Conservation (phyloP, 352 stramenopile genomes). For the Phytophthora ramorum region DNA sequence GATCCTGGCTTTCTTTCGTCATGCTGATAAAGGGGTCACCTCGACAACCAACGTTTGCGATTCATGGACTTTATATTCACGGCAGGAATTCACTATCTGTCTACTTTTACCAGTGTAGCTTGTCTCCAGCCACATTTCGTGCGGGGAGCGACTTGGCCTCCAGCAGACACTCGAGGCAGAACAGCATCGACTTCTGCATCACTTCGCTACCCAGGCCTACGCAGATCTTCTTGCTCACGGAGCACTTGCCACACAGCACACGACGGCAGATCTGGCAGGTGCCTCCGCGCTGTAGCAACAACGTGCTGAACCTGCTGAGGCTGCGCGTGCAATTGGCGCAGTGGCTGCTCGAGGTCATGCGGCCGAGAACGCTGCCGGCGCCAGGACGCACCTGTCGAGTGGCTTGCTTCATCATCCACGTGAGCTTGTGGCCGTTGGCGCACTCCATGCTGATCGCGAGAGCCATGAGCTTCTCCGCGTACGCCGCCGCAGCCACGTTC, state of each 20-base stretch:
- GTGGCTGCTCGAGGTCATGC: conserved; percentile 27
- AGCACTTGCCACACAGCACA: conserved; percentile 47
- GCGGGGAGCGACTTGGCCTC: conserved; percentile 48
- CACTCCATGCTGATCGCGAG: conserved; percentile 46
- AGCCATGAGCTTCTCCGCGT: conserved; percentile 40
- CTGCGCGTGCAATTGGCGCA: conserved; percentile 44
- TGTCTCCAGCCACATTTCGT: conserved; percentile 32
- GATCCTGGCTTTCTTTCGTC: neutral
- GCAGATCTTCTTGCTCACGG: conserved; percentile 49
- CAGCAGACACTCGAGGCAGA: conserved; percentile 52
- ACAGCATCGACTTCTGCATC: conserved; percentile 41
- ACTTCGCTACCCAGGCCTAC: conserved; percentile 34
- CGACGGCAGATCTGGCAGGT: conserved; percentile 47
- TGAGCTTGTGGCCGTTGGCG: conserved; percentile 48
- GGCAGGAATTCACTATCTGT: conserved; percentile 24
- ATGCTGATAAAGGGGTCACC: neutral
- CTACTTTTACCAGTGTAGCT: conserved; percentile 41
- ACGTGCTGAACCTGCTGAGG: conserved; percentile 41
- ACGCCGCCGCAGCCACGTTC: conserved; percentile 31
- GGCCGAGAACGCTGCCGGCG: conserved; percentile 17
- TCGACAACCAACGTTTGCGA: neutral
- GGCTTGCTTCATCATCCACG: conserved; percentile 45
- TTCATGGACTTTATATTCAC: conserved; percentile 17
- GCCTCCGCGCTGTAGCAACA: conserved; percentile 35
- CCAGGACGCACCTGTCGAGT: conserved; percentile 25